These are phyloP conservation scores for Lizanozyma gosingica DNA, from an alignment of 1,139 yeast species.

Conservation along the genomic window DNA sequence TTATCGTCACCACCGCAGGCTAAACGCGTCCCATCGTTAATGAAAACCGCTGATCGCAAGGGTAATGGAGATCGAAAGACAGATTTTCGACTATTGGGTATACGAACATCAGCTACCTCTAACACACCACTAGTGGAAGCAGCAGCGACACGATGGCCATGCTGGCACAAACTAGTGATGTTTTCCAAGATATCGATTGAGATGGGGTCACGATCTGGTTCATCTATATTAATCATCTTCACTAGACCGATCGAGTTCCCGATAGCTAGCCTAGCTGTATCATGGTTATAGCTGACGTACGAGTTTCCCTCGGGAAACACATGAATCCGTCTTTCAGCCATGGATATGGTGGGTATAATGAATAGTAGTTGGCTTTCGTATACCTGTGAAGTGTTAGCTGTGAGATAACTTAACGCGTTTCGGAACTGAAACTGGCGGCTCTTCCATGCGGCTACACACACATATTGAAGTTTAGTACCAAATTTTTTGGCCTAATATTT, in stretches of 20 bases:
- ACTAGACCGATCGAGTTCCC: constrained; percentile 44
- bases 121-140: constrained; percentile 29
- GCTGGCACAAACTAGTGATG: constrained; percentile 22
- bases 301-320: constrained; percentile 44
- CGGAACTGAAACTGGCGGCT: too few species aligned
- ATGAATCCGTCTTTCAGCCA: constrained; percentile 14
- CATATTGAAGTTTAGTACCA: too few species aligned
- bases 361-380: too few species aligned
- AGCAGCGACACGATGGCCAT: constrained; percentile 16
- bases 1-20: constrained; percentile 76
- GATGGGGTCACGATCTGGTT: constrained; percentile 45
- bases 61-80: constrained; percentile 48
- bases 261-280: constrained; percentile 31
- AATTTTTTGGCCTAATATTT: too few species aligned
- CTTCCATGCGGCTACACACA: too few species aligned
- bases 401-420: too few species aligned
- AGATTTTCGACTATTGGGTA: constrained; percentile 3
- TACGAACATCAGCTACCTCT: constrained; percentile 19
- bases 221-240: constrained; percentile 37
- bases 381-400: too few species aligned
- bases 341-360: too few species aligned
- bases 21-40: constrained; percentile 62
- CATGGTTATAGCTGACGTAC: constrained; percentile 25
- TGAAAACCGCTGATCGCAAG: constrained; percentile 53
- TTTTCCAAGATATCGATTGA: constrained; percentile 42